phyloP scores from a whole-genome alignment of 1,284 basidiomycete species.

The Rhodotorula sp. region DNA sequence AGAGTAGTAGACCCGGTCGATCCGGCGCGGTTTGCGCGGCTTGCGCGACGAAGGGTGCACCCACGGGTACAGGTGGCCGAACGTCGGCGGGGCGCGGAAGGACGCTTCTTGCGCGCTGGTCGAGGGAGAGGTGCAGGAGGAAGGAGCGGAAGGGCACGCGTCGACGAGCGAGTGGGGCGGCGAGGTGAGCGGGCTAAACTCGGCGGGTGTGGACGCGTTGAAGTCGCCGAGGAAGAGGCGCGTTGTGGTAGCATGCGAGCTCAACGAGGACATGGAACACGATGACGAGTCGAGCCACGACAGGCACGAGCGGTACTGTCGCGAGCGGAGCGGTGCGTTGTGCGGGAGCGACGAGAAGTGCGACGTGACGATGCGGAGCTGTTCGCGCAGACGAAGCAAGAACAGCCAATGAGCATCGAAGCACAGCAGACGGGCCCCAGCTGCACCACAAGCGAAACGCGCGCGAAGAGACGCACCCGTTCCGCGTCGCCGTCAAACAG shows the following conservation, averaged over 20 bases:
- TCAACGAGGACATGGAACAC: background rate
- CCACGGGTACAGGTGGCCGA: conserved; percentile 32
- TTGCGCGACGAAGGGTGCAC: conserved; percentile 7
- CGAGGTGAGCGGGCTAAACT: conserved; percentile 2
- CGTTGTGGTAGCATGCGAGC: background rate
- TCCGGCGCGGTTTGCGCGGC: conserved; percentile 27
- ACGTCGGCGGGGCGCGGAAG: conserved; percentile 25
- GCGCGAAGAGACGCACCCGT: conserved; percentile 3
- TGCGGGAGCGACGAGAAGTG: conserved; percentile 32
- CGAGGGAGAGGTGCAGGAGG: background rate
- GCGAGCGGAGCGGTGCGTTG: conserved; percentile 17
- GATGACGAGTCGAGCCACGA: background rate
- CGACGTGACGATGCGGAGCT: conserved; percentile 33
- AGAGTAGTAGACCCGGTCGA: conserved; percentile 28
- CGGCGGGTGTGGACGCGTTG: conserved; percentile 22
- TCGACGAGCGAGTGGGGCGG: conserved; percentile 1
- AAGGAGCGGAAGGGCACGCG: background rate
- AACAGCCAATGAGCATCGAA: too few relatives aligned
- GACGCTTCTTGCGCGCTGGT: background rate
- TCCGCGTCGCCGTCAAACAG: background rate
- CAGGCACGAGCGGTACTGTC: conserved; percentile 18
- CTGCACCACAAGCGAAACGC: too few relatives aligned
- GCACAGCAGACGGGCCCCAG: background rate
- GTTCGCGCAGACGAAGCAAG: background rate
- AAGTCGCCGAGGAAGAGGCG: conserved; percentile 31